These are phyloP conservation scores for Ophiostoma novo-ulmi DNA, from an alignment of 2,329 filamentous ascomycete species.

Conservation along the genomic window DNA sequence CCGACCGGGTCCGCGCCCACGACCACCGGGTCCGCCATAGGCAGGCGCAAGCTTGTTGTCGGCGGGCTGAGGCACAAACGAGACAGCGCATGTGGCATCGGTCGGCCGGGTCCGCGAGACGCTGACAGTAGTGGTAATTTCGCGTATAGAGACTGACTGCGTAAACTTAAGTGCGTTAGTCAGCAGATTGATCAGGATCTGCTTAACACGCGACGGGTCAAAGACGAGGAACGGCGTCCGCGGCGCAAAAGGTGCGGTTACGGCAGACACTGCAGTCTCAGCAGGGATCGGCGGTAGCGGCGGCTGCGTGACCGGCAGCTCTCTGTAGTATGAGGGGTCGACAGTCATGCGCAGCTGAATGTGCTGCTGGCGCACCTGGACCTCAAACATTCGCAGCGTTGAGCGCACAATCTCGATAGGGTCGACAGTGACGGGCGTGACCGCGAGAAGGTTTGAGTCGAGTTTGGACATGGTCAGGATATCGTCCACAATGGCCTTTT, in stretches of 20 bases:
- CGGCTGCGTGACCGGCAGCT: conserved; percentile 13
- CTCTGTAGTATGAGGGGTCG: conserved; percentile 52
- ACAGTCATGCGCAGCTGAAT: conserved; percentile 62
- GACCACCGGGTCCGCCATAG: conserved; percentile 5
- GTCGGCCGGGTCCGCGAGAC: conserved; percentile 40
- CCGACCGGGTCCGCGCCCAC: background rate
- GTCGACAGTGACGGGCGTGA: conserved; percentile 65
- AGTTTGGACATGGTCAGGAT: conserved; percentile 70
- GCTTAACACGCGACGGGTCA: conserved; percentile 69
- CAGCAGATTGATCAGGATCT: conserved; percentile 74
- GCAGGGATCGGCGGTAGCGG: conserved; percentile 26
- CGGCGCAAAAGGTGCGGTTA: conserved; percentile 31
- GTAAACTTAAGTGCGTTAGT: conserved; percentile 84
- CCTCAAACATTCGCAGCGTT: conserved; percentile 72
- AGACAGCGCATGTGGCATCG: conserved; percentile 45
- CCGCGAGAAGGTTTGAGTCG: conserved; percentile 67
- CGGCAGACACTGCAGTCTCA: background rate
- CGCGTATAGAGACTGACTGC: conserved; percentile 53
- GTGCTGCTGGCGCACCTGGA: conserved; percentile 63
- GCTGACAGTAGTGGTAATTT: conserved; percentile 47
- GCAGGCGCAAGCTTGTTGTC: conserved; percentile 21
- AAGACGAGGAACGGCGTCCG: conserved; percentile 61
- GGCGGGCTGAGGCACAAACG: conserved; percentile 53
- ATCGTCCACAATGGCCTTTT: conserved; percentile 74
- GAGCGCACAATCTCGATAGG: conserved; percentile 61